A percentile compares a stretch with the other conserved stretches of the same genome.
Evolutionary conservation across 1,284 basidiomycete species (phyloP).

Genomic region (Naganishia albida): DNA sequence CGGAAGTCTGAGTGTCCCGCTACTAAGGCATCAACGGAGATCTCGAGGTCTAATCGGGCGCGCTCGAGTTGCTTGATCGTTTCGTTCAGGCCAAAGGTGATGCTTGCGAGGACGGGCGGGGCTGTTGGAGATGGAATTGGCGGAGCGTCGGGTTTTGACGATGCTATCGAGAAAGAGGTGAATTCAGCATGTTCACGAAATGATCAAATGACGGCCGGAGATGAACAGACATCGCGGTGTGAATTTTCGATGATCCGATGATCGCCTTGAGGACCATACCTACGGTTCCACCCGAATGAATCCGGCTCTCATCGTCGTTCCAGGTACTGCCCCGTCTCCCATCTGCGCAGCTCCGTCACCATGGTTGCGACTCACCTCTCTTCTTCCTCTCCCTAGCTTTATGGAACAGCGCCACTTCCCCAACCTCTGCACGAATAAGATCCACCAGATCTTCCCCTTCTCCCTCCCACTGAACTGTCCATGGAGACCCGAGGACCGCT

Average conservation of each 20-base stretch:
- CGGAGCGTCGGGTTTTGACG: neutral
- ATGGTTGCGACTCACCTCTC: neutral
- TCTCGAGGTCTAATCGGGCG: slow-evolving; percentile 55
- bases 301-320: neutral
- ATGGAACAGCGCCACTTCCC: neutral
- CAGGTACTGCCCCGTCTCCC: neutral
- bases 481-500: slow-evolving; percentile 30
- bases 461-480: slow-evolving; percentile 25
- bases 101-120: slow-evolving; percentile 57
- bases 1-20: slow-evolving; percentile 3
- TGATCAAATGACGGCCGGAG: no score
- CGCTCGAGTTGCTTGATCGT: slow-evolving; percentile 73
- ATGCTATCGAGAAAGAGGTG: neutral
- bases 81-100: slow-evolving; percentile 74
- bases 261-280: no score
- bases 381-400: slow-evolving; percentile 9
- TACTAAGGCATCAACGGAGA: slow-evolving; percentile 16
- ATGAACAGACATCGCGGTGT: no score
- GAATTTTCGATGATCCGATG: no score
- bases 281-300: no score
- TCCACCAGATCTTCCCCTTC: neutral
- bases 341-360: neutral
- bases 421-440: neutral
- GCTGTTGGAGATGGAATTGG: neutral
- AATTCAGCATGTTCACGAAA: neutral